A percentile compares a stretch with the other conserved stretches of the same genome.
These are phyloP conservation scores for Exophiala aquamarina DNA, from an alignment of 2,329 filamentous ascomycete genomes.

Conservation along the genomic window DNA sequence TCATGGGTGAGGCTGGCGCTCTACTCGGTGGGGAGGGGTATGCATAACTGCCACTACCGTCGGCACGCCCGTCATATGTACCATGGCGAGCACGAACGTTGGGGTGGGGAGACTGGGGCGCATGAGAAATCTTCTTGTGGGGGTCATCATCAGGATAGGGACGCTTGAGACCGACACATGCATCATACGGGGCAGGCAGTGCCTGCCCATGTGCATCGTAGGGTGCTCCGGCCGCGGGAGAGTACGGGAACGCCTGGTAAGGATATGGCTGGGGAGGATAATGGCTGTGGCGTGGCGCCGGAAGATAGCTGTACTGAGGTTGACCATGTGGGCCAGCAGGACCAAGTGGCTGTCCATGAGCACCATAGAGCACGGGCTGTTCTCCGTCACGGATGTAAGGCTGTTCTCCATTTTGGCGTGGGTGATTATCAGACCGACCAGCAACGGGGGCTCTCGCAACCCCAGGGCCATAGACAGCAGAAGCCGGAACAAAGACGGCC, in stretches of 20 bases:
- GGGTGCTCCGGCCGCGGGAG: conserved; percentile 16
- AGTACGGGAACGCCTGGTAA: conserved; percentile 7
- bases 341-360: conserved; percentile 50
- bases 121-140: conserved; percentile 31
- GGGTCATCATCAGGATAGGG: conserved; percentile 30
- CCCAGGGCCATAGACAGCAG: conserved; percentile 61
- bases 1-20: conserved; percentile 47
- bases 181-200: conserved; percentile 37
- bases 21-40: conserved; percentile 48
- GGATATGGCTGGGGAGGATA: conserved; percentile 28
- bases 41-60: conserved; percentile 37
- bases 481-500: conserved; percentile 71
- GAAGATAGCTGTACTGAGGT: conserved; percentile 39
- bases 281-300: conserved; percentile 35
- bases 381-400: no score
- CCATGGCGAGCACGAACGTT: conserved; percentile 38
- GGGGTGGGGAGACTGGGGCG: conserved; percentile 35
- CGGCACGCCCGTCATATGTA: conserved; percentile 41
- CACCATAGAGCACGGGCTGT: conserved; percentile 45
- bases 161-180: conserved; percentile 46
- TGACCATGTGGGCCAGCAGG: conserved; percentile 33
- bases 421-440: conserved; percentile 29
- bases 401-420: conserved; percentile 34
- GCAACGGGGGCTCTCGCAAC: conserved; percentile 36
- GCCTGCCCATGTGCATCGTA: conserved; percentile 38